phyloP scores from a whole-genome alignment of 345 rosid genomes.

The Populus ilicifolia region DNA sequence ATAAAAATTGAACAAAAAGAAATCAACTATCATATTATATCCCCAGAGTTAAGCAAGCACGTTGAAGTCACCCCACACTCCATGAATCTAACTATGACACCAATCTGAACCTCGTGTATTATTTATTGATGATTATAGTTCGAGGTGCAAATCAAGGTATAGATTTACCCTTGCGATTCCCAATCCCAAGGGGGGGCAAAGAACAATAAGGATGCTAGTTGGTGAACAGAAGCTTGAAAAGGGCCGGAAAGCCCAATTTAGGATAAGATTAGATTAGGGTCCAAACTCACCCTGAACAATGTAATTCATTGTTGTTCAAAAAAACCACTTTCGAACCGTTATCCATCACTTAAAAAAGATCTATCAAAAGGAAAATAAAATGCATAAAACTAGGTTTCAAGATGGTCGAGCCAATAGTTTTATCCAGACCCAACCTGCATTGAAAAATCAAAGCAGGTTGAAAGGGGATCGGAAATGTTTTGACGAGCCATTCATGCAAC shows the following conservation, averaged over 20 bases:
- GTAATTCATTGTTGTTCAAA: neutral
- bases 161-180: neutral
- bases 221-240: neutral
- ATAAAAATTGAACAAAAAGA: neutral
- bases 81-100: neutral
- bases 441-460: neutral
- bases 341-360: neutral
- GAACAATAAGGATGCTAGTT: neutral
- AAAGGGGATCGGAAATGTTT: neutral
- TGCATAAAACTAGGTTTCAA: neutral
- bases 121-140: neutral
- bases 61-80: neutral
- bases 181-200: neutral
- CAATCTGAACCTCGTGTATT: conserved; percentile 9
- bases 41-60: neutral
- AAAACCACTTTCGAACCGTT: neutral
- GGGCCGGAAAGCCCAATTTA: neutral
- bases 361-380: neutral
- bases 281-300: neutral
- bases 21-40: neutral
- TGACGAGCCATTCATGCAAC: neutral
- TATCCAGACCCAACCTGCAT: conserved; percentile 5
- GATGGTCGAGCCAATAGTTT: conserved; percentile 6
- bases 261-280: neutral
- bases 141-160: neutral